Evolutionary conservation across 805 yeast genomes (phyloP).

Genomic region (Candida taoyuanica): DNA sequence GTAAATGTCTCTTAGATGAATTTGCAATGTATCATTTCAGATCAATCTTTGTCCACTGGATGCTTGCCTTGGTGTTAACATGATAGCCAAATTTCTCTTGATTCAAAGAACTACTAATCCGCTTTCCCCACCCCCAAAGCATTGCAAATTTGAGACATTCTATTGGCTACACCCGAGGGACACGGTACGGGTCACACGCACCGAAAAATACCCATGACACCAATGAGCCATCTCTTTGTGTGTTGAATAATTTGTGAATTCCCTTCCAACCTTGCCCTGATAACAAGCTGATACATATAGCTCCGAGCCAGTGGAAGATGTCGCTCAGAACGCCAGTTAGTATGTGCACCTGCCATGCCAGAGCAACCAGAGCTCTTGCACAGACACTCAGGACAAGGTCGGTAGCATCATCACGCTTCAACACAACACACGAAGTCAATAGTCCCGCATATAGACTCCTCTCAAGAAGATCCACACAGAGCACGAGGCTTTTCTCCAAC

Average conservation of each 20-base stretch:
- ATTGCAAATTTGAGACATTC: constrained; percentile 15
- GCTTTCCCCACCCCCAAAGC: background rate
- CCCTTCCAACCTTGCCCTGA: background rate
- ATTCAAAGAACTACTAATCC: background rate
- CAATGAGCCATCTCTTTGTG: background rate
- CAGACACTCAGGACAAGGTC: no score
- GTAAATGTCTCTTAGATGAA: no score
- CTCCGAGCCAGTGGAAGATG: no score
- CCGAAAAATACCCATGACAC: constrained; percentile 1
- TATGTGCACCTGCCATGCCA: no score
- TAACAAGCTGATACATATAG: no score
- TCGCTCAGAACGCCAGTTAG: no score
- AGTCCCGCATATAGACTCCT: background rate
- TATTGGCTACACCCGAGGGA: constrained; percentile 7
- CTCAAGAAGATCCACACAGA: background rate
- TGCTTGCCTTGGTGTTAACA: no score
- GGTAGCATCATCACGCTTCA: background rate
- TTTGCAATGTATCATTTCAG: no score
- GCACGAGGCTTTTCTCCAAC: constrained; percentile 8
- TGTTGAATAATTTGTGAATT: background rate
- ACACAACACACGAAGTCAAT: background rate
- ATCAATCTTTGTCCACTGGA: no score
- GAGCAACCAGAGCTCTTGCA: no score
- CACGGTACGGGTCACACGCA: constrained; percentile 4
- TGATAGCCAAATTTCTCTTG: background rate